Evolutionary conservation across 148 eudicot genomes (phyloP).

Genomic region (Rhododendron henanense): DNA sequence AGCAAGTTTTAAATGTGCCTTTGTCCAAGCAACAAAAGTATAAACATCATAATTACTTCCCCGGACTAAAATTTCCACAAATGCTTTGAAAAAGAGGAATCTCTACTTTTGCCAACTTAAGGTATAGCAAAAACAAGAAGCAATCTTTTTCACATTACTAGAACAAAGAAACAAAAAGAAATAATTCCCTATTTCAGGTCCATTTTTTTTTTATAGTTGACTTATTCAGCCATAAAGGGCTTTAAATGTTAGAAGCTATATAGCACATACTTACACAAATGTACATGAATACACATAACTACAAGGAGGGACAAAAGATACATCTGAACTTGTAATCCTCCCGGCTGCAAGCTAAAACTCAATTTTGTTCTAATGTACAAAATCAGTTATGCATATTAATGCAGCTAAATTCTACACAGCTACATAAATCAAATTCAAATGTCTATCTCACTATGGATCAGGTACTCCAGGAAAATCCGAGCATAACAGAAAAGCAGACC

Average conservation of each 20-base stretch:
- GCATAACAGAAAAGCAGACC: neutral
- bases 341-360: neutral
- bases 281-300: neutral
- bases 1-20: neutral
- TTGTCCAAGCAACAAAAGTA: neutral
- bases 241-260: neutral
- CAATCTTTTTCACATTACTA: neutral
- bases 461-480: neutral
- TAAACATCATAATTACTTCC: neutral
- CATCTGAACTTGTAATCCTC: neutral
- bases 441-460: neutral
- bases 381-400: neutral
- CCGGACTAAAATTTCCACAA: neutral
- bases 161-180: neutral
- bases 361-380: neutral
- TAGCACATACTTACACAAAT: neutral
- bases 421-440: neutral
- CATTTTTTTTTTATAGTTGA: neutral
- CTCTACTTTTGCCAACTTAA: neutral
- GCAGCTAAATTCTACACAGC: neutral
- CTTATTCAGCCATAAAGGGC: neutral
- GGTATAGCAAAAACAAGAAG: neutral
- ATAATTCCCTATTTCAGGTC: neutral
- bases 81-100: neutral
- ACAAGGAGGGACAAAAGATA: neutral